Conservation (phyloP, 2,329 filamentous ascomycete genomes). For the Alternaria consortialis region DNA sequence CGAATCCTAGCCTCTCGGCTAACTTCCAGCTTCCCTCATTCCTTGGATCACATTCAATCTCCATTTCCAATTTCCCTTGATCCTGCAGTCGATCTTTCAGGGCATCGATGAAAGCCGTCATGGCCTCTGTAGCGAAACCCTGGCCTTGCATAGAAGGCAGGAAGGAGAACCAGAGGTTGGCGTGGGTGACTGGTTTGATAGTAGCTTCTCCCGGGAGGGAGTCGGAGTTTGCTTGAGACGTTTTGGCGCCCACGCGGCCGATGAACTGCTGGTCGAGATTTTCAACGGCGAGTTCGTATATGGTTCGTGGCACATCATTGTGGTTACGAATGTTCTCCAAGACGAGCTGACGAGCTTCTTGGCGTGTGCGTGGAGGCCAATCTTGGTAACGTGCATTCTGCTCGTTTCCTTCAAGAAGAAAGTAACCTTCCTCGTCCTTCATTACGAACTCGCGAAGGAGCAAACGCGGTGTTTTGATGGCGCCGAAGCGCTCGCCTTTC, state of each 20-base stretch:
- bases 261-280: conserved; percentile 28
- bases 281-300: conserved; percentile 44
- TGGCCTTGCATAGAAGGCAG: conserved; percentile 33
- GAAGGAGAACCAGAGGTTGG: conserved; percentile 46
- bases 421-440: conserved; percentile 32
- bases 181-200: conserved; percentile 19
- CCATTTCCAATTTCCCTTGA: conserved; percentile 28
- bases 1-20: conserved; percentile 44
- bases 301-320: conserved; percentile 22
- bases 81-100: conserved; percentile 20
- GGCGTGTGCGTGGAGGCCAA: conserved; percentile 33
- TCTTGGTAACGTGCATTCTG: conserved; percentile 42
- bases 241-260: conserved; percentile 41
- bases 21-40: conserved; percentile 42
- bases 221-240: conserved; percentile 16
- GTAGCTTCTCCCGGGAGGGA: conserved; percentile 10
- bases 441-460: conserved; percentile 39
- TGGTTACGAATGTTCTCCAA: conserved; percentile 28
- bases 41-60: conserved; percentile 50
- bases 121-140: conserved; percentile 45
- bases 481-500: conserved; percentile 24
- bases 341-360: conserved; percentile 33
- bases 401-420: conserved; percentile 33
- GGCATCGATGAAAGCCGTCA: conserved; percentile 35
- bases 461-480: conserved; percentile 34